These are phyloP conservation scores for Debaryomyces subglobosus DNA, from an alignment of 1,139 yeast genomes.

Conservation along the genomic window DNA sequence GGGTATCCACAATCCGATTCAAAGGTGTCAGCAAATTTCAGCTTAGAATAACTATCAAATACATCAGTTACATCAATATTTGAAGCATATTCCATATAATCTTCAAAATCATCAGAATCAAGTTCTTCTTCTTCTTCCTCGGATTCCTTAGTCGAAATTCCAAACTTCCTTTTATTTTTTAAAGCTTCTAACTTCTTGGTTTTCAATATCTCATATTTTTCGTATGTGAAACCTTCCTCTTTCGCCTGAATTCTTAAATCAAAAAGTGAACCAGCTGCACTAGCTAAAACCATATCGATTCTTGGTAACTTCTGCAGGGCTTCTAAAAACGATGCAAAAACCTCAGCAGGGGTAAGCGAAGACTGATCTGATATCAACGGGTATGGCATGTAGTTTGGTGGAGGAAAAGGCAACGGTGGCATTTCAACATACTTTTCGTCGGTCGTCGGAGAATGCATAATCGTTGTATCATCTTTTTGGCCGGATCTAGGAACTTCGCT, in stretches of 20 bases:
- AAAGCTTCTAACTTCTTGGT: constrained; percentile 4
- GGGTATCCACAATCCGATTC: constrained; percentile 7
- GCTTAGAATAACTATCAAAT: constrained; percentile 13
- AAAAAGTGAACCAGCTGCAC: constrained; percentile 51
- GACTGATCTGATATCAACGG: constrained; percentile 43
- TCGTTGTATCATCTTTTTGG: neutral
- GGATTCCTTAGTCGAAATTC: neutral
- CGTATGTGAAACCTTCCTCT: constrained; percentile 34
- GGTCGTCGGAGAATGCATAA: neutral
- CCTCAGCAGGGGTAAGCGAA: constrained; percentile 39
- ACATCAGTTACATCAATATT: constrained; percentile 17
- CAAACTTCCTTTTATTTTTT: neutral
- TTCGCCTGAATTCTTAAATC: constrained; percentile 40
- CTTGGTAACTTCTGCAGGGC: constrained; percentile 45
- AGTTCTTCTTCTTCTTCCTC: constrained; percentile 9
- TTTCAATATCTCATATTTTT: constrained; percentile 17
- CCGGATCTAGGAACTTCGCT: constrained; percentile 20
- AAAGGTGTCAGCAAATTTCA: neutral
- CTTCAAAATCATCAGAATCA: constrained; percentile 10
- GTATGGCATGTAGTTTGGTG: constrained; percentile 53
- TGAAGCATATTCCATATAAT: constrained; percentile 17
- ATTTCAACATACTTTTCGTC: constrained; percentile 24
- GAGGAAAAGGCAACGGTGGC: constrained; percentile 55
- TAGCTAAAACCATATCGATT: constrained; percentile 51
- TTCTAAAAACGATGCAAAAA: constrained; percentile 38